Evolutionary conservation across 2,329 filamentous ascomycete genomes (phyloP).

Genomic region (Thielaviopsis ethacetica): DNA sequence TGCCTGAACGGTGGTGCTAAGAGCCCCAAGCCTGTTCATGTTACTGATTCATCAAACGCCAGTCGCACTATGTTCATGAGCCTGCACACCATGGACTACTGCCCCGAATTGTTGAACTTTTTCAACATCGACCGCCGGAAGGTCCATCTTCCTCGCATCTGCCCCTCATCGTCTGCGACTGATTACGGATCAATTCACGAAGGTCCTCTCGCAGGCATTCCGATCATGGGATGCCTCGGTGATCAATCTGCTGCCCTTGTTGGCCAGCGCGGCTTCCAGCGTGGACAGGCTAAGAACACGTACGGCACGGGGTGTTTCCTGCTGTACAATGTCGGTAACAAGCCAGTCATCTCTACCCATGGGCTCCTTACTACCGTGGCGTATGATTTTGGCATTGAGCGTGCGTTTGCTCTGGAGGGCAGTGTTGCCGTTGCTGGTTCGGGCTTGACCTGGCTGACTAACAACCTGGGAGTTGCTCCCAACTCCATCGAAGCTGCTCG

Average conservation of each 20-base stretch:
- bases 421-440: constrained; percentile 71
- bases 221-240: constrained; percentile 70
- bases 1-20: constrained; percentile 60
- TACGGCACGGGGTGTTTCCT: constrained; percentile 85
- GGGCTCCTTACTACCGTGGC: constrained; percentile 76
- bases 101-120: constrained; percentile 59
- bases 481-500: constrained; percentile 32
- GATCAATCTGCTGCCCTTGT: constrained; percentile 79
- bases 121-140: constrained; percentile 56
- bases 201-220: constrained; percentile 51
- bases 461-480: constrained; percentile 45
- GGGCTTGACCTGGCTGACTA: constrained; percentile 57
- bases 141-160: constrained; percentile 64
- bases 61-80: constrained; percentile 94
- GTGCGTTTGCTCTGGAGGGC: constrained; percentile 67
- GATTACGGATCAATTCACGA: constrained; percentile 52
- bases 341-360: constrained; percentile 71
- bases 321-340: constrained; percentile 71
- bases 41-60: constrained; percentile 78
- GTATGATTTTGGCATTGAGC: constrained; percentile 54
- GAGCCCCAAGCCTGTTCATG: constrained; percentile 42
- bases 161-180: constrained; percentile 59
- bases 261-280: constrained; percentile 68
- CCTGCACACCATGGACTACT: constrained; percentile 63
- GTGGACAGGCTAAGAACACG: constrained; percentile 77